Evolutionary conservation across 257 asterid species (phyloP), one percentile per base, ranked within the genome.

Genomic region (Solanum pinnatisectum): DNA sequence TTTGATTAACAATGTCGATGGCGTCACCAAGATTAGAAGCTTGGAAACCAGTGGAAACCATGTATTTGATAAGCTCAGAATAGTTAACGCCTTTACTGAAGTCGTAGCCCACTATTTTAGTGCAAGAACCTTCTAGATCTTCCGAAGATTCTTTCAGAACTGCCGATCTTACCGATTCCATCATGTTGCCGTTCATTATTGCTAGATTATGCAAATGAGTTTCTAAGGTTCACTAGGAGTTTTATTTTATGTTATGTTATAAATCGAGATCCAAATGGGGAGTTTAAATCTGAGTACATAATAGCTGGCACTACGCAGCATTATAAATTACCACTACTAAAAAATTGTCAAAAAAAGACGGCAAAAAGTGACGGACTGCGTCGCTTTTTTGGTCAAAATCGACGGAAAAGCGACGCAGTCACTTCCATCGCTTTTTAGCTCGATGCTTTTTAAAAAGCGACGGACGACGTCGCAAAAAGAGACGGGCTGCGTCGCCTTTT

Each of bases 1-100:
- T 97, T 90, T 95, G 91, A 76, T 97, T 97, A 52, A 95, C 95
- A 10, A 97, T 84, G 59, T 90, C 91, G 87, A 97, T 95, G 72
- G 99, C 99, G 46, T 97, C 99, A 32, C 98, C 98, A 4, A 97
- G 98, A 89, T 97, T 95, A 91, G 98, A 94, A 65, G 98, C 99
- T 89, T 96, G 99, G 89, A 96, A 97, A 63, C 99, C 99, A 67
- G 98, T 95, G 60, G 93, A 92, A 42, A 91, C 60, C 95, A 97
- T 86, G 18, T 98, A 97, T 84, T 92, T 93, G 84, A 97, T 90
- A 71, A 97, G 92, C 74, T 94, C 93, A 22, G 59, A 89, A 84
- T 92, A 95, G 88, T 97, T 89, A 84, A 96, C 95, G 30, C 98
- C 98, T 60, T 90, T 88, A 76, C 93, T 95, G 91, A 97, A 97